A percentile compares a stretch with the other conserved stretches of the same genome.
Evolutionary conservation across 805 yeast genomes (phyloP).

Genomic region (Saccharomycopsis microspora): DNA sequence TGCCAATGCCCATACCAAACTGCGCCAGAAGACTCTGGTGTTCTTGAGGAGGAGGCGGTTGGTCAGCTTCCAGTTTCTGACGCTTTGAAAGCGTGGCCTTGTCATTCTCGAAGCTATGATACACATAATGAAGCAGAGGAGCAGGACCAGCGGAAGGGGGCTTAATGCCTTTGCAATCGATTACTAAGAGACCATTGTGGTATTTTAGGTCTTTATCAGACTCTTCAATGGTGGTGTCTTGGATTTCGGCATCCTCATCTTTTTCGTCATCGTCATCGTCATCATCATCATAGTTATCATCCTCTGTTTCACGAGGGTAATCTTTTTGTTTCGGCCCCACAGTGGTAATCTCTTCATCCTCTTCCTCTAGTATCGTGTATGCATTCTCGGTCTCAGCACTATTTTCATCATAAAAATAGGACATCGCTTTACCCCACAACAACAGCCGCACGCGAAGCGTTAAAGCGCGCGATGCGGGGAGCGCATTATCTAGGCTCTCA

Average conservation of each 20-base stretch:
- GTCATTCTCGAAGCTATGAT: slow-evolving; percentile 70
- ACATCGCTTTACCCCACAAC: slow-evolving; percentile 16
- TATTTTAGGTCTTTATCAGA: slow-evolving; percentile 2
- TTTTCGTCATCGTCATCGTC: slow-evolving; percentile 16
- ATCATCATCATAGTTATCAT: slow-evolving; percentile 16
- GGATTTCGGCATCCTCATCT: neutral
- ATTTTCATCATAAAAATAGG: slow-evolving; percentile 5
- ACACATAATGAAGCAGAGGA: slow-evolving; percentile 57
- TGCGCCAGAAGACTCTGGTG: slow-evolving; percentile 8
- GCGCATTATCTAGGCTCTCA: slow-evolving; percentile 1
- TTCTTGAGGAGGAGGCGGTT: slow-evolving; percentile 9
- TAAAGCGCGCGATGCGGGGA: slow-evolving; percentile 8
- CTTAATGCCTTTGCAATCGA: neutral
- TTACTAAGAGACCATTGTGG: slow-evolving; percentile 1
- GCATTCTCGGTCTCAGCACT: neutral
- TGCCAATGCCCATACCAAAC: slow-evolving; percentile 41
- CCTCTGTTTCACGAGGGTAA: slow-evolving; percentile 1
- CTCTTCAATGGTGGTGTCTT: neutral
- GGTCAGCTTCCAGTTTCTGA: slow-evolving; percentile 54
- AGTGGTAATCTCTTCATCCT: slow-evolving; percentile 6
- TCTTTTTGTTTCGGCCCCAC: neutral
- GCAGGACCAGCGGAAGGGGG: neutral
- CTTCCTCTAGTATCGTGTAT: slow-evolving; percentile 10
- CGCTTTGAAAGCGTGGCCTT: slow-evolving; percentile 63
- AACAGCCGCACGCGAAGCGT: slow-evolving; percentile 10